Percentiles rank a stretch among this genome's conserved stretches.
Evolutionary conservation across 2,329 filamentous ascomycete species (phyloP).

Genomic region (Chaetothyriales sp.): DNA sequence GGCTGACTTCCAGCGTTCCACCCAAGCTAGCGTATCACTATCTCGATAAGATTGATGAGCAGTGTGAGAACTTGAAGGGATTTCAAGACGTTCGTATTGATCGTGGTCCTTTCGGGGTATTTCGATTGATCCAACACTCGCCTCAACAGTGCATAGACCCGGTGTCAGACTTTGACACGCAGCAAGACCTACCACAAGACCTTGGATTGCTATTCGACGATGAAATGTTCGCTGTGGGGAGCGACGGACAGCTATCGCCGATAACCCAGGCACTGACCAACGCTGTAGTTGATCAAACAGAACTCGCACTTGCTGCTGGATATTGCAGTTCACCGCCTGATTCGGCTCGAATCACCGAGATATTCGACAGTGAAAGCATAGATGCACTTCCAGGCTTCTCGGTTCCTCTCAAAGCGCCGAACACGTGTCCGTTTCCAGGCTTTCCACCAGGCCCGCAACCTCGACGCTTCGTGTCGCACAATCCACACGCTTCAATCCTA

Average conservation of each 20-base stretch:
- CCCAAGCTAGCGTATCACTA: constrained; percentile 13
- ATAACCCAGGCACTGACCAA: background rate
- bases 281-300: constrained; percentile 1
- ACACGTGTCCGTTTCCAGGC: background rate
- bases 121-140: constrained; percentile 1
- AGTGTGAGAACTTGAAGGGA: constrained; percentile 10
- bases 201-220: background rate
- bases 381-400: background rate
- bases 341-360: background rate
- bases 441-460: background rate
- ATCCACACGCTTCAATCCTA: background rate
- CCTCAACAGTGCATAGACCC: background rate
- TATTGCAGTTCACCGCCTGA: constrained; percentile 1
- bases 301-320: background rate
- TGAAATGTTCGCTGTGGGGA: background rate
- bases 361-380: background rate
- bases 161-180: background rate
- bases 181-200: background rate
- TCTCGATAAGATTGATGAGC: constrained; percentile 21
- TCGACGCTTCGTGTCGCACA: background rate
- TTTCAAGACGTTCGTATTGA: background rate
- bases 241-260: background rate
- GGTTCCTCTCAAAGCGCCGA: background rate
- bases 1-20: constrained; percentile 24
- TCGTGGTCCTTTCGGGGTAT: constrained; percentile 9